Percentiles rank a stretch among this genome's conserved stretches.
phyloP scores from a whole-genome alignment of 768 basidiomycete species.

The Auriscalpium microsporum region DNA sequence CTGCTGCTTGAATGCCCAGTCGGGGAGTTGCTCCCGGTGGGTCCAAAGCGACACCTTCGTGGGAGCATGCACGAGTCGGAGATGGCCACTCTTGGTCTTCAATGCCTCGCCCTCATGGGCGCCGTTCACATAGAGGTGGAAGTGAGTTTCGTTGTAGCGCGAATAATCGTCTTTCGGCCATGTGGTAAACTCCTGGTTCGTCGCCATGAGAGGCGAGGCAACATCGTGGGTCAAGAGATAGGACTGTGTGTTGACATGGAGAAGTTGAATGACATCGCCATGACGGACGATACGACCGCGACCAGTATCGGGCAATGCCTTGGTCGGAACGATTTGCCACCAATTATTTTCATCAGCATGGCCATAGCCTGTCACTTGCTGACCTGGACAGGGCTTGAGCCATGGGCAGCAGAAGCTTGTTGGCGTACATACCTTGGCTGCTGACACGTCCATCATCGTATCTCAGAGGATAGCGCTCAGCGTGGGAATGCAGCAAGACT shows the following conservation, averaged over 20 bases:
- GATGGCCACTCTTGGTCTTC: constrained; percentile 92
- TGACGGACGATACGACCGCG: constrained; percentile 89
- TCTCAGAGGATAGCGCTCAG: constrained; percentile 82
- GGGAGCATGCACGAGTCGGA: constrained; percentile 80
- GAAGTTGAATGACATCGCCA: constrained; percentile 79
- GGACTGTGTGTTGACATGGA: constrained; percentile 80
- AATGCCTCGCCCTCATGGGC: constrained; percentile 72
- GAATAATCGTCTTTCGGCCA: constrained; percentile 71
- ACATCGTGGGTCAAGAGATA: constrained; percentile 93
- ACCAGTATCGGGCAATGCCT: constrained; percentile 88
- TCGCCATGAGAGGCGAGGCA: constrained; percentile 92
- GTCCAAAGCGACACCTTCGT: constrained; percentile 96
- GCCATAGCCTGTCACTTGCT: constrained; percentile 93
- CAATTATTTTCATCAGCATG: constrained; percentile 92
- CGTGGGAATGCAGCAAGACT: constrained; percentile 88
- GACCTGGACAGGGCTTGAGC: constrained; percentile 40
- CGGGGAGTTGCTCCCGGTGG: constrained; percentile 73
- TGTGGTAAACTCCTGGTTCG: constrained; percentile 98
- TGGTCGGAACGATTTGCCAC: constrained; percentile 94
- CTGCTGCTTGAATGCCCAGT: constrained; percentile 96
- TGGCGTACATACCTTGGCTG: constrained; percentile 58
- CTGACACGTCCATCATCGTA: constrained; percentile 96
- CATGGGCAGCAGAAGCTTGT: background rate
- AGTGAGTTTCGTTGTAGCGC: constrained; percentile 83
- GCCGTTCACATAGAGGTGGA: constrained; percentile 66